Conservation (phyloP, 306 rosid genomes). For the Hippophae gyantsensis region DNA sequence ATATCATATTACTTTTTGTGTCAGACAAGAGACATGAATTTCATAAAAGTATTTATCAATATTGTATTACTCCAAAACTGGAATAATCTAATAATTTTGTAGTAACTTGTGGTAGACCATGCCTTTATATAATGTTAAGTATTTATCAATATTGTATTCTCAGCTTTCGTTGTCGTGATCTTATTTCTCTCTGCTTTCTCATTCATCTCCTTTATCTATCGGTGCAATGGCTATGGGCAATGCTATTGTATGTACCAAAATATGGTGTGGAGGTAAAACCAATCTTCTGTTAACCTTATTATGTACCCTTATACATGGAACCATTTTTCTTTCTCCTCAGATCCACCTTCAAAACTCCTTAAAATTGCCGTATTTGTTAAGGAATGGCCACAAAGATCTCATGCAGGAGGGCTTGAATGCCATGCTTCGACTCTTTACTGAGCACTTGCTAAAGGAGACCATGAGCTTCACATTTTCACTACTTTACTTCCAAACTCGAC, state of each 20-base stretch:
- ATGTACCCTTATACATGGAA: constrained; percentile 56
- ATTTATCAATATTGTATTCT: constrained; percentile 23
- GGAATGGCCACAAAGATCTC: constrained; percentile 67
- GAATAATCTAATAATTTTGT: neutral
- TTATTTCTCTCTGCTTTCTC: constrained; percentile 32
- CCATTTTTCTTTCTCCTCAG: constrained; percentile 34
- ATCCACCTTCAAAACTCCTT: constrained; percentile 35
- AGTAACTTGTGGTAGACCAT: neutral
- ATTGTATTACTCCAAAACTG: neutral
- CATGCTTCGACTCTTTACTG: constrained; percentile 65
- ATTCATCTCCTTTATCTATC: constrained; percentile 28
- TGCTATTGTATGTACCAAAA: constrained; percentile 28
- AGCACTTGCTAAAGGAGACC: constrained; percentile 65
- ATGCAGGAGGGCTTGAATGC: constrained; percentile 67
- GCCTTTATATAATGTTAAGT: constrained; percentile 5
- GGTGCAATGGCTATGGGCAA: constrained; percentile 35
- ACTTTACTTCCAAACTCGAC: constrained; percentile 30
- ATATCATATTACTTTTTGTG: too few species aligned
- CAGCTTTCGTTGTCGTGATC: constrained; percentile 26
- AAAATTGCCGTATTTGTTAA: constrained; percentile 68
- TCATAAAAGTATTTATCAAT: too few species aligned
- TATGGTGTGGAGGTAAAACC: constrained; percentile 22
- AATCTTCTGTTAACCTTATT: constrained; percentile 32
- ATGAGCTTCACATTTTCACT: constrained; percentile 67
- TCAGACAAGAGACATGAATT: too few species aligned